phyloP scores from a whole-genome alignment of 2,329 filamentous ascomycete species.

The Trichophyton benhamiae region DNA sequence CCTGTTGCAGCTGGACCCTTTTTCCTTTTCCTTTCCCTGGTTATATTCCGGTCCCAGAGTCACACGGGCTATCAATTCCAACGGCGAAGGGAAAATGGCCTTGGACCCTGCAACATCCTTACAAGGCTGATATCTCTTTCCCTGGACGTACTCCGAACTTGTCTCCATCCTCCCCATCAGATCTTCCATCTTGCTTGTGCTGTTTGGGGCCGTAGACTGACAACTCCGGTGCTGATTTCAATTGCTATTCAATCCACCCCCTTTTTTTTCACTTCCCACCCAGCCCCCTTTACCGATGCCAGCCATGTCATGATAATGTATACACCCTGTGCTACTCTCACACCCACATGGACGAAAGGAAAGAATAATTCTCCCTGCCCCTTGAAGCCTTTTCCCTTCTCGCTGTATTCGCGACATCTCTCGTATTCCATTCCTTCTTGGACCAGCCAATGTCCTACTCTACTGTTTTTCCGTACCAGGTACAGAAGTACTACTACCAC shows the following conservation, averaged over 20 bases:
- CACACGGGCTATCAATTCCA: background rate
- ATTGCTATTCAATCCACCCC: background rate
- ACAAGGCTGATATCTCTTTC: background rate
- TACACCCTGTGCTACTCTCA: background rate
- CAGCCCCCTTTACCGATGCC: background rate
- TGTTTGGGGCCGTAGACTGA: no score
- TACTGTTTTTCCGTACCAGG: background rate
- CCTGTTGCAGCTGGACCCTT: background rate
- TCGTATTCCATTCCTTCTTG: background rate
- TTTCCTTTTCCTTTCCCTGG: background rate
- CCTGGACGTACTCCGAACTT: background rate
- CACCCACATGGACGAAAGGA: background rate
- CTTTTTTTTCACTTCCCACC: no score
- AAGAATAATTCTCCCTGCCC: background rate
- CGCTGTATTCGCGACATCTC: background rate
- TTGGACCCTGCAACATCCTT: background rate
- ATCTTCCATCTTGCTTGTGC: background rate
- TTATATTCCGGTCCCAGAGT: background rate
- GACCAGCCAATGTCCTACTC: background rate
- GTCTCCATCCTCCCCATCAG: background rate
- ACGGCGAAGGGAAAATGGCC: background rate
- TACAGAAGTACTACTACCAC: background rate
- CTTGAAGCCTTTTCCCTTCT: background rate
- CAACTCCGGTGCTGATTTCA: background rate
- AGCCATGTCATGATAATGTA: background rate